These are phyloP conservation scores for Phragmites australis DNA, from an alignment of 176 grass and related monocot species.

Conservation along the genomic window DNA sequence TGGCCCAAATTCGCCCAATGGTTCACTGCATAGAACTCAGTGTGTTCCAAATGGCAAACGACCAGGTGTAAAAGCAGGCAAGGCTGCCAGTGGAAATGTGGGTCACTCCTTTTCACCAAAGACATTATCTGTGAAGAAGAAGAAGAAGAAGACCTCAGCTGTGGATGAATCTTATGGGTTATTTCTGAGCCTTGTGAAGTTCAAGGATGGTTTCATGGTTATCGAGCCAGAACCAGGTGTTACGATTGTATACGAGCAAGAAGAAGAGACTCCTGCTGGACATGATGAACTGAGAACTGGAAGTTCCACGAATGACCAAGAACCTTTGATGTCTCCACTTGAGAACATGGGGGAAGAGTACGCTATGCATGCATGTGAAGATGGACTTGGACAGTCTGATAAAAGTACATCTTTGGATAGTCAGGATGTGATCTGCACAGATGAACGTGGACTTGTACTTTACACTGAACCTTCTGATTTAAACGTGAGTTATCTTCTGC, in stretches of 20 bases:
- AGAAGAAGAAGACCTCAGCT: neutral
- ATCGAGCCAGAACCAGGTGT: constrained; percentile 50
- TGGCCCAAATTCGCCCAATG: neutral
- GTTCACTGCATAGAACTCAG: neutral
- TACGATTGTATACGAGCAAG: constrained; percentile 41
- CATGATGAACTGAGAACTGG: constrained; percentile 18
- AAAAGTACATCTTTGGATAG: neutral
- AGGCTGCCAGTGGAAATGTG: constrained; percentile 7
- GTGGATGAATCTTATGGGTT: constrained; percentile 43
- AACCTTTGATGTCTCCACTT: neutral
- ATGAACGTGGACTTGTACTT: constrained; percentile 11
- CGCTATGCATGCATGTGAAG: neutral
- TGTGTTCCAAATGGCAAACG: neutral
- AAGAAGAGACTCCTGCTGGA: constrained; percentile 14
- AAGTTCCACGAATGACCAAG: neutral
- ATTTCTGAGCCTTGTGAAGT: constrained; percentile 52
- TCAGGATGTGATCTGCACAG: constrained; percentile 30
- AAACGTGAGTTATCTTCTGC: constrained; percentile 23
- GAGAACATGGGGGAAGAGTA: constrained; percentile 17
- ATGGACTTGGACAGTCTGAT: neutral
- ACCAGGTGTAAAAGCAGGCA: constrained; percentile 16
- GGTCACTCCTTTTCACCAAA: neutral
- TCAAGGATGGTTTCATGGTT: constrained; percentile 57
- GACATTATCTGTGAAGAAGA: constrained; percentile 13
- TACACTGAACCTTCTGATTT: constrained; percentile 29